Evolutionary conservation across 495 filamentous ascomycete genomes (phyloP).

Genomic region (Penicillium riverlandense): DNA sequence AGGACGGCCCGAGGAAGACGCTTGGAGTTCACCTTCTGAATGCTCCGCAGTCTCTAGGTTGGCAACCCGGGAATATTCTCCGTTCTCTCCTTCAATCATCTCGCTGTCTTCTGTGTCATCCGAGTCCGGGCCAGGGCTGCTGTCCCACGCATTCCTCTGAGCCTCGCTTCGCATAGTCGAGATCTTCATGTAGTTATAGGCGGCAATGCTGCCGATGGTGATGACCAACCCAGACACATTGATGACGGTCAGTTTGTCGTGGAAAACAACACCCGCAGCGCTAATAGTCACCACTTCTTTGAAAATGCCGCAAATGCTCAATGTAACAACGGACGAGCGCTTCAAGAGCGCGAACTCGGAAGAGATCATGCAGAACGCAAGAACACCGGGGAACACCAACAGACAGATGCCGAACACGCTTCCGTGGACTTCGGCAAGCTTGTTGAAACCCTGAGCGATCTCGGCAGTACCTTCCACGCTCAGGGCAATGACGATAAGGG

Average conservation of each 20-base stretch:
- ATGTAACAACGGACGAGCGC: constrained; percentile 90
- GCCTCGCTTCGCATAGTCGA: constrained; percentile 76
- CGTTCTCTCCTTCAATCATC: constrained; percentile 14
- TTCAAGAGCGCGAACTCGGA: constrained; percentile 93
- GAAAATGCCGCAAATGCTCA: constrained; percentile 96
- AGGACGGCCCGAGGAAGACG: constrained; percentile 18
- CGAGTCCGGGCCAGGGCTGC: constrained; percentile 17
- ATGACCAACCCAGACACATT: constrained; percentile 84
- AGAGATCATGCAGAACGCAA: constrained; percentile 95
- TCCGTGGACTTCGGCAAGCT: constrained; percentile 63
- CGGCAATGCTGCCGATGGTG: constrained; percentile 76
- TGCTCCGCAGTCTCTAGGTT: constrained; percentile 15
- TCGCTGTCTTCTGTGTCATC: constrained; percentile 27
- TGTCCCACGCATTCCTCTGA: constrained; percentile 18
- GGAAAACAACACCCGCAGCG: constrained; percentile 80
- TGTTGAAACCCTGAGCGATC: constrained; percentile 54
- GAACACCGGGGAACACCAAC: constrained; percentile 79
- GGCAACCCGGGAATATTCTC: constrained; percentile 21
- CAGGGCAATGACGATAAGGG: constrained; percentile 71
- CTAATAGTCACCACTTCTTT: constrained; percentile 98
- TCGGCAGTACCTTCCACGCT: constrained; percentile 73
- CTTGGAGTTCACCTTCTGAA: constrained; percentile 11
- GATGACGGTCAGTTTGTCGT: constrained; percentile 81
- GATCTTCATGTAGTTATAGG: constrained; percentile 95
- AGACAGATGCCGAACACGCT: constrained; percentile 46